These are phyloP conservation scores for Celoporthe dispersa DNA, from an alignment of 2,329 filamentous ascomycete genomes.

Conservation along the genomic window DNA sequence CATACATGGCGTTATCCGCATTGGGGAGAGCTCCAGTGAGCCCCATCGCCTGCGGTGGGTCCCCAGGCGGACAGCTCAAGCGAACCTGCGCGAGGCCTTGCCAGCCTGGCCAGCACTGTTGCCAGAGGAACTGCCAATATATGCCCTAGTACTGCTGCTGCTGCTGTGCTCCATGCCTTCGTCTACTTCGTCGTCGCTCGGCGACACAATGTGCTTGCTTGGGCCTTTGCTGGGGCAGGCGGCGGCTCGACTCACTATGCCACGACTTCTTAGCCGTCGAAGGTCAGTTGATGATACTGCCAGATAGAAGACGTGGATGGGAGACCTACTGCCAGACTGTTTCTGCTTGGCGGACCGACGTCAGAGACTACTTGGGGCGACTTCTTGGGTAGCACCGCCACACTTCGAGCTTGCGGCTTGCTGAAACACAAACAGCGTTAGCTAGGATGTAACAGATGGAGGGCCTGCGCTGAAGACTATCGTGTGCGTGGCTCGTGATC, in stretches of 20 bases:
- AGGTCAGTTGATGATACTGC: neutral
- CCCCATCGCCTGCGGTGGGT: too few relatives aligned
- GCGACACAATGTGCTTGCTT: conserved; percentile 7
- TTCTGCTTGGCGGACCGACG: conserved; percentile 46
- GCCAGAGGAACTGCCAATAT: neutral
- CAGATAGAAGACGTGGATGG: neutral
- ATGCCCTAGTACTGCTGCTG: neutral
- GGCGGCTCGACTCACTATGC: conserved; percentile 20
- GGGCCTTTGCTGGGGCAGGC: neutral
- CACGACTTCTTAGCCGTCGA: neutral
- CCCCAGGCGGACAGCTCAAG: neutral
- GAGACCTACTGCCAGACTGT: conserved; percentile 33
- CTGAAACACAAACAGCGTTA: neutral
- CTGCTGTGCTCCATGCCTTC: neutral
- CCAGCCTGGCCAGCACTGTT: neutral
- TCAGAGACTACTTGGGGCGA: conserved; percentile 37
- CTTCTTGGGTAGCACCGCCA: neutral
- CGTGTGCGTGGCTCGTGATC: neutral
- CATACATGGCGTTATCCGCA: conserved; percentile 41
- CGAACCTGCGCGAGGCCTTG: neutral
- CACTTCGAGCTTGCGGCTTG: neutral
- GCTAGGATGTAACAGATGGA: neutral
- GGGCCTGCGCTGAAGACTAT: neutral
- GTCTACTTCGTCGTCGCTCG: neutral
- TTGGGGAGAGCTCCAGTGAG: conserved; percentile 37